Conservation (phyloP, 2,329 filamentous ascomycete species). For the Lasiodiplodia gonubiensis region DNA sequence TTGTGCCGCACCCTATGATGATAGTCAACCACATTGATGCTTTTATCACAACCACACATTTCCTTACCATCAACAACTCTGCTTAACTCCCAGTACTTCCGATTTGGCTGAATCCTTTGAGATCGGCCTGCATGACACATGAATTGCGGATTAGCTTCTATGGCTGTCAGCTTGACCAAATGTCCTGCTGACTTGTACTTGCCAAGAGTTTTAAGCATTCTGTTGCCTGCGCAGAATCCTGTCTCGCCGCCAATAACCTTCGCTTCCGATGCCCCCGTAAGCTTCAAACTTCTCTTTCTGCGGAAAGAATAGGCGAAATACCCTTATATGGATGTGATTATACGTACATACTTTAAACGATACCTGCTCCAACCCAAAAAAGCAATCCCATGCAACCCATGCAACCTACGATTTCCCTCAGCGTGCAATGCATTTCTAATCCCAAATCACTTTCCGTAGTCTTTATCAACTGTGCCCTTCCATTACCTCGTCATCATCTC, state of each 20-base stretch:
- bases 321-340: constrained; percentile 9
- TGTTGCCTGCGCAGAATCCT: neutral
- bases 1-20: neutral
- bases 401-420: neutral
- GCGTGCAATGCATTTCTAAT: neutral
- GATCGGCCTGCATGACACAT: neutral
- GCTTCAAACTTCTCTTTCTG: neutral
- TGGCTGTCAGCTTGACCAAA: neutral
- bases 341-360: neutral
- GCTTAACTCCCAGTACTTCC: neutral
- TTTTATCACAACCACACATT: neutral
- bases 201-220: neutral
- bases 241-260: neutral
- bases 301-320: neutral
- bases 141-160: neutral
- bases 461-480: neutral
- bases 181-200: neutral
- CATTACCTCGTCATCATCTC: neutral
- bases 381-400: neutral
- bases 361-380: neutral
- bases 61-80: neutral
- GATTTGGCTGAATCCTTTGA: neutral
- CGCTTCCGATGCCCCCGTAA: neutral
- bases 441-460: neutral
- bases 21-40: neutral